Evolutionary conservation across 345 rosid genomes (phyloP), one percentile per base, ranked within the genome.

Genomic region (Abelmoschus esculentus): DNA sequence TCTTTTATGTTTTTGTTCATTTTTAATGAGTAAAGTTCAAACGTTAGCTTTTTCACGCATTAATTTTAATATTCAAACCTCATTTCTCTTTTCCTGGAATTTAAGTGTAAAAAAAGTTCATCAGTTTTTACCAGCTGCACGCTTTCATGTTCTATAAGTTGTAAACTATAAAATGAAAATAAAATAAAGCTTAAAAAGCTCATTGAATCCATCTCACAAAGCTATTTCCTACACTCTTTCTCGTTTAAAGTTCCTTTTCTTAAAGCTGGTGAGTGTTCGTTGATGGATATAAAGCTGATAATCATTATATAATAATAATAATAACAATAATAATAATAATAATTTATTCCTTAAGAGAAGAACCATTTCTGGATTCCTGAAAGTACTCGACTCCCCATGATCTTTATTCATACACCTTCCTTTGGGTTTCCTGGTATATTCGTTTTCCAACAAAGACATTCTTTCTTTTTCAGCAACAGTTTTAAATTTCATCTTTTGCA

Each of bases 261-360:
- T 56, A 77, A 77, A 72, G 80, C 36, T 56, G 60, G 70, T 55
- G 77, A 70, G 73, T 63, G 67, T 75, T 66, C 55, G 11, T 56
- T 66, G 70, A 75, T 70, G 44, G 66, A 70, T 54, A 60, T 58
- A 70, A 69, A 75, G 73, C 59, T 55, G 66, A 61, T 36, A 34
- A 44, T 50, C 31, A 71, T 61, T 34, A 61, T 72, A 62, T 6
- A 22, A 12, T 32, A 71, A 59, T 8, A 11, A 70, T 42, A 11
- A 11, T 29, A 31, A 3, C 47, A 44, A 13, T 1, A 71, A 59
- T 8, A 11, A 70, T 42, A 11, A 11, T 29, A 31, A 3, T 60
- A 44, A 13, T 1, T n/a, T 40, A 63, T 18, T 3, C 17, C 13
- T 11, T 19, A 3, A 32, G 7, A 49, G 42, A 71, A 61, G 34